Evolutionary conservation across 345 rosid genomes (phyloP).

Genomic region (Erucastrum elatum): DNA sequence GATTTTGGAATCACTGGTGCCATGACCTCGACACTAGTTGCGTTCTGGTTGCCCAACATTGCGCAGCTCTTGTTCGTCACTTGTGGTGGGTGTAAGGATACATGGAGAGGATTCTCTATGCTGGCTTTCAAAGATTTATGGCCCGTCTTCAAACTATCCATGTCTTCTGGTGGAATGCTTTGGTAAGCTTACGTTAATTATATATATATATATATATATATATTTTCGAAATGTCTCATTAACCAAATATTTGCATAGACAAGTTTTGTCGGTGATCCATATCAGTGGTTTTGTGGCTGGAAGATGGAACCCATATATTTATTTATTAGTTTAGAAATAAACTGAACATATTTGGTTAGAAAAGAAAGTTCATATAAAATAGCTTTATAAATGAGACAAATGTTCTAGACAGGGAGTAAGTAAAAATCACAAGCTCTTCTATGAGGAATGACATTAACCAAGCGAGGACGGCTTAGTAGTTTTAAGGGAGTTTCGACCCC

Average conservation of each 20-base stretch:
- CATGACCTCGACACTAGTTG: slow-evolving; percentile 56
- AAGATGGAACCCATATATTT: not conserved
- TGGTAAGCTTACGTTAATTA: slow-evolving; percentile 43
- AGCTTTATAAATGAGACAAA: slow-evolving; percentile 1
- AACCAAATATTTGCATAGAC: not conserved
- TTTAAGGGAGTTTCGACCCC: too few species aligned
- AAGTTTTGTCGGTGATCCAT: not conserved
- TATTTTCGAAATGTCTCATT: not conserved
- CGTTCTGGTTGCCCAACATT: slow-evolving; percentile 75
- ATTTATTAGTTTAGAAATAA: not conserved
- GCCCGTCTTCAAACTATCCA: slow-evolving; percentile 66
- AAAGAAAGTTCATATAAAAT: not conserved
- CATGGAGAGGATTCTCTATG: slow-evolving; percentile 68
- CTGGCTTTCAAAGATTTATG: slow-evolving; percentile 66
- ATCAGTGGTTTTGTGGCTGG: not conserved
- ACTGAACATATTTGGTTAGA: not conserved
- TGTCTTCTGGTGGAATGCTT: slow-evolving; percentile 76
- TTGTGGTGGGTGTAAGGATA: slow-evolving; percentile 64
- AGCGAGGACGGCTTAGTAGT: too few species aligned
- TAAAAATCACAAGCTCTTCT: not conserved
- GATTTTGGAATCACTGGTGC: slow-evolving; percentile 68
- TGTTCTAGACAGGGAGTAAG: not conserved
- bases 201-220: not conserved
- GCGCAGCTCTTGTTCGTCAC: slow-evolving; percentile 61
- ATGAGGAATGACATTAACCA: not conserved